These are phyloP conservation scores for Starmerella davenportii DNA, from an alignment of 805 yeast species.

Conservation along the genomic window DNA sequence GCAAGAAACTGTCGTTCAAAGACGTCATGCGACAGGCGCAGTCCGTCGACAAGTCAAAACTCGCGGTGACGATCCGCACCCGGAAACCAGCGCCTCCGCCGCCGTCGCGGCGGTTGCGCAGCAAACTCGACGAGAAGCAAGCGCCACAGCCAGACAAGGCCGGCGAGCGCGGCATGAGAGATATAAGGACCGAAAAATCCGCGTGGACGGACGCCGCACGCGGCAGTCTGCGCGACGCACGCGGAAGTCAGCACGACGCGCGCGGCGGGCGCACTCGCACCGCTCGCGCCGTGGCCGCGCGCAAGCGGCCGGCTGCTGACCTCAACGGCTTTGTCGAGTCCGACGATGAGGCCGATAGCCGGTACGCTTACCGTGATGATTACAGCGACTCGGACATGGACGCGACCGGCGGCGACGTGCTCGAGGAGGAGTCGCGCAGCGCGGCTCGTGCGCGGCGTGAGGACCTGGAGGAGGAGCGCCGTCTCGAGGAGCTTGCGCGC, in stretches of 20 bases:
- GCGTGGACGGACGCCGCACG: not conserved
- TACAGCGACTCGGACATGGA: conserved; percentile 62
- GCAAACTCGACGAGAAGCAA: not conserved
- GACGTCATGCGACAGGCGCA: conserved; percentile 57
- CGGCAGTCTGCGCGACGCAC: not conserved
- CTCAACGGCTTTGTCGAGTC: conserved; percentile 42
- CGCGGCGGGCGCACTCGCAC: not conserved
- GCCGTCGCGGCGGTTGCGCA: not conserved
- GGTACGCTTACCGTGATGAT: conserved; percentile 27
- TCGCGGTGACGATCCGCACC: conserved; percentile 28
- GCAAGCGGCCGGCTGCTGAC: conserved; percentile 20
- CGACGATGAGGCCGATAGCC: conserved; percentile 31
- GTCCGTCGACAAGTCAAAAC: conserved; percentile 34
- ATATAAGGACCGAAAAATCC: not conserved
- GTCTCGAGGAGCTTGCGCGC: conserved; percentile 29
- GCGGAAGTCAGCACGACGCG: not conserved
- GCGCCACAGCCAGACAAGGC: not conserved
- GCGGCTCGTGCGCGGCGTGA: conserved; percentile 53
- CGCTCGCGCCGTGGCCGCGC: conserved; percentile 11
- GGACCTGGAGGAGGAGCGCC: conserved; percentile 46
- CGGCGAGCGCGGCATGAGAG: not conserved
- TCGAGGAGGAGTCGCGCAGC: conserved; percentile 65
- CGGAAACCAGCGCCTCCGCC: conserved; percentile 5
- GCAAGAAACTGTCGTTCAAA: conserved; percentile 35
- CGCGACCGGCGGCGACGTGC: conserved; percentile 77